Conservation (phyloP, 2,329 filamentous ascomycete species). For the Colletotrichum sp. region DNA sequence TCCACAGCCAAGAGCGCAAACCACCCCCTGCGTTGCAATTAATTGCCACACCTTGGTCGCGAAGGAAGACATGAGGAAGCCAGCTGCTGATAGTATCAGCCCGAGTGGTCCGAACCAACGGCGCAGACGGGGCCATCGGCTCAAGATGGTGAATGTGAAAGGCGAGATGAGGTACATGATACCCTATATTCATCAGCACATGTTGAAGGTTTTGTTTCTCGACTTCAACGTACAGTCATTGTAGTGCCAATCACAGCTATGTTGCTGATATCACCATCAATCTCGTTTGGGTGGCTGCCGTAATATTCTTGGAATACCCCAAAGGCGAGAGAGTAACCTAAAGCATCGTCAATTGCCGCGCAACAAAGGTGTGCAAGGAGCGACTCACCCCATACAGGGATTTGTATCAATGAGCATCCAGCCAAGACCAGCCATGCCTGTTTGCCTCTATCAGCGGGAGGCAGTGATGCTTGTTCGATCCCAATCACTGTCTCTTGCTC, state of each 20-base stretch:
- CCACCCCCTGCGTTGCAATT: fast-evolving
- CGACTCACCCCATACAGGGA: neutral
- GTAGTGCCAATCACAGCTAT: neutral
- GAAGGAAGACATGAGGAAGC: fast-evolving
- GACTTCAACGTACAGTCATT: neutral
- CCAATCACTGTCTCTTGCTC: fast-evolving
- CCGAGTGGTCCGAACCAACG: fast-evolving
- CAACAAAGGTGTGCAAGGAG: fast-evolving
- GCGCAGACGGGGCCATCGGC: neutral
- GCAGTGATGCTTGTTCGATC: fast-evolving
- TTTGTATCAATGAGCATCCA: neutral
- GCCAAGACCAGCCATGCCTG: neutral
- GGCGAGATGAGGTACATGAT: neutral
- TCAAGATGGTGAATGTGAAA: neutral
- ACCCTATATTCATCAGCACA: neutral
- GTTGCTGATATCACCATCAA: neutral
- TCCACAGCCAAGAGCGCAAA: neutral
- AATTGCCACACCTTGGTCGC: neutral
- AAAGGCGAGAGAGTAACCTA: neutral
- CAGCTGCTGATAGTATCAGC: fast-evolving
- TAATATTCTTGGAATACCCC: neutral
- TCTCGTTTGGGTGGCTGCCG: fast-evolving
- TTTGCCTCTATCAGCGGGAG: neutral
- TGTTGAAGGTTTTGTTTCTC: neutral
- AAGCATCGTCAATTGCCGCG: fast-evolving